phyloP scores from a whole-genome alignment of 345 rosid species.

The Brassica juncea region DNA sequence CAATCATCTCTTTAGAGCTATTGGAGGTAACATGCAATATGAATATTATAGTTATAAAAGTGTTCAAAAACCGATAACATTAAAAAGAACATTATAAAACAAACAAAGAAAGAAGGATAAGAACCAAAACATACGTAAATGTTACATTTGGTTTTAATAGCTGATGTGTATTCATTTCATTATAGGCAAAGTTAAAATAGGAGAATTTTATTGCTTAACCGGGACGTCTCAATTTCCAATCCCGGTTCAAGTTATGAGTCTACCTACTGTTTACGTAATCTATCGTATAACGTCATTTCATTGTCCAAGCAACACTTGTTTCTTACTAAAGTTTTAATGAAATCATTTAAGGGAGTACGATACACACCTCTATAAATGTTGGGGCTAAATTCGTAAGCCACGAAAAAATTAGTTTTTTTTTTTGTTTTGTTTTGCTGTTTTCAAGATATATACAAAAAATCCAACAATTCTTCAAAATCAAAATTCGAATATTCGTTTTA shows the following conservation, averaged over 20 bases:
- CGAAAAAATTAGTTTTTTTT: conserved; percentile 12
- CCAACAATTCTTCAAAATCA: conserved; percentile 22
- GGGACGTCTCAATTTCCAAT: not conserved
- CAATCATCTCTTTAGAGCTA: conserved; percentile 2
- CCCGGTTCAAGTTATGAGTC: not conserved
- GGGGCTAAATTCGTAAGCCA: conserved; percentile 20
- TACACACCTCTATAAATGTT: not conserved
- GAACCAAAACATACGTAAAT: not conserved
- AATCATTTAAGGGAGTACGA: not conserved
- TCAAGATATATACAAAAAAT: not conserved
- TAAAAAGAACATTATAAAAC: not conserved
- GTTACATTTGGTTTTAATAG: not conserved
- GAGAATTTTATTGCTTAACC: conserved; percentile 19
- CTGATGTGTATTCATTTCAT: not conserved
- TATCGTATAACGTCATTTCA: not conserved
- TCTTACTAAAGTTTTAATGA: not conserved
- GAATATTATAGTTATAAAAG: not conserved
- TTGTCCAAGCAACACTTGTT: conserved; percentile 9
- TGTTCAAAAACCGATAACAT: not conserved
- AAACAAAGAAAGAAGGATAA: not conserved
- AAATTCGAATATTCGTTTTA: conserved; percentile 40
- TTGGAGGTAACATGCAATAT: conserved; percentile 32
- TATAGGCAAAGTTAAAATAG: not conserved
- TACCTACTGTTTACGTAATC: not conserved
- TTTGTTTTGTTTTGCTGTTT: not conserved